Evolutionary conservation across 1,284 basidiomycete genomes (phyloP), one percentile per base, ranked within the genome.

Genomic region (Ceratobasidium sp.): DNA sequence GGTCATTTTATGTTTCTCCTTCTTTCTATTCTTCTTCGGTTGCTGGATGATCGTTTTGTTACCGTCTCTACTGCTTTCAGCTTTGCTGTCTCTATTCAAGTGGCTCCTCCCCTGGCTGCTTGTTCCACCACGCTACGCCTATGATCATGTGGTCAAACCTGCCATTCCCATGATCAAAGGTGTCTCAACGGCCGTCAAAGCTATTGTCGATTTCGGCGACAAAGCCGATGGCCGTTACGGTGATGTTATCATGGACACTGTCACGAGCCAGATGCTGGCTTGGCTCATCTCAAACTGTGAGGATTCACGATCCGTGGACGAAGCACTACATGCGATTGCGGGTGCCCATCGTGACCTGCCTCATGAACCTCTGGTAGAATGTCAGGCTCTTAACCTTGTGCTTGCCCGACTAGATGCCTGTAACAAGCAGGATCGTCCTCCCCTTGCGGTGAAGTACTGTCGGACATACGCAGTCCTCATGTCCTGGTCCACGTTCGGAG

Each of bases 251-350:
- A 60, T 60, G 40, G 63, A 56, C 25, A 25, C 6, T 1, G 28
- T 46, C 18, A 67, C 51, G 2, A 44, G 51, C n/a, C 51, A 54
- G 16, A 38, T 51, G 30, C 11, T 67, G 5, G 38, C 30, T 16
- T 67, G 63, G 63, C 21, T 67, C 7, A 56, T 67, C 23, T 38
- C 14, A 23, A 67, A 46, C 25, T 67, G 63, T 28, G 63, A 67
- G 38, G 63, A 54, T 36, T 51, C 63, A 7, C 49, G 49, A 11
- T 67, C 63, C 1, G 63, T 67, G 4, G 51, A 56, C 11, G 46
- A 8, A 2, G 63, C 63, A 3, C 25, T 67, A 0, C 63, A 56
- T 44, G 63, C 63, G 9, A 54, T 67, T 30, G 33, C 63, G 2
- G 63, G 51, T 9, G 63, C 51, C 14, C 11, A 12, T 14, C 5